phyloP scores from a whole-genome alignment of 768 basidiomycete genomes.

The Kondoa subrosea region DNA sequence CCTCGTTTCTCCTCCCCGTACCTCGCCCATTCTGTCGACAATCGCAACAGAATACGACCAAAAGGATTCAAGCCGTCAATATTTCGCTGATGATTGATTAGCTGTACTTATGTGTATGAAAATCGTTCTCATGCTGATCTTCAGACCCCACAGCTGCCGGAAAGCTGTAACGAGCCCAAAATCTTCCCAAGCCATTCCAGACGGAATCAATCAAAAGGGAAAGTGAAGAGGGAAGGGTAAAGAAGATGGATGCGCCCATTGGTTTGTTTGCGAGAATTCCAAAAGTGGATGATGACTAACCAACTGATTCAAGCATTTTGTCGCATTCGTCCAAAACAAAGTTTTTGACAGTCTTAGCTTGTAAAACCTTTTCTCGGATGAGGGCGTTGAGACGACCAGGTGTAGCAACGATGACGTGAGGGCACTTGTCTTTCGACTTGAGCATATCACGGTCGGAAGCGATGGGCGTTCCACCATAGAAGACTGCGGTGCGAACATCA shows the following conservation, averaged over 20 bases:
- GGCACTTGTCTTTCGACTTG: conserved; percentile 90
- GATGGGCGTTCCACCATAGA: conserved; percentile 92
- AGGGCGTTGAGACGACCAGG: conserved; percentile 94
- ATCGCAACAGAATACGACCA: too few relatives aligned
- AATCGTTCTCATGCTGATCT: too few relatives aligned
- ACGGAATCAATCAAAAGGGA: too few relatives aligned
- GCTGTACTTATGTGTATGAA: too few relatives aligned
- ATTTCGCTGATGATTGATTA: too few relatives aligned
- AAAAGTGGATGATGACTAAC: conserved; percentile 51
- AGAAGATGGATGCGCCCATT: not conserved
- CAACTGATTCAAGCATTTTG: conserved; percentile 99
- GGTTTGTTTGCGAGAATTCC: not conserved
- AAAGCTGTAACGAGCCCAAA: too few relatives aligned
- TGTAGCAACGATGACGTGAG: conserved; percentile 96
- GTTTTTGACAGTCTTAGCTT: conserved; percentile 93
- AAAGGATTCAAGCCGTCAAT: too few relatives aligned
- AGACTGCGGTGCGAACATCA: conserved; percentile 88
- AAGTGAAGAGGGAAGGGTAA: not conserved
- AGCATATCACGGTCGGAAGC: conserved; percentile 83
- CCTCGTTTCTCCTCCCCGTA: too few relatives aligned
- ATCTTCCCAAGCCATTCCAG: too few relatives aligned
- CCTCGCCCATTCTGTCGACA: too few relatives aligned
- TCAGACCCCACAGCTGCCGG: too few relatives aligned
- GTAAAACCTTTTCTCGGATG: conserved; percentile 81
- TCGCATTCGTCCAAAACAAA: conserved; percentile 99